Evolutionary conservation across 257 asterid species (phyloP), one percentile per base, ranked within the genome.

Genomic region (Salvia rosmarinus): DNA sequence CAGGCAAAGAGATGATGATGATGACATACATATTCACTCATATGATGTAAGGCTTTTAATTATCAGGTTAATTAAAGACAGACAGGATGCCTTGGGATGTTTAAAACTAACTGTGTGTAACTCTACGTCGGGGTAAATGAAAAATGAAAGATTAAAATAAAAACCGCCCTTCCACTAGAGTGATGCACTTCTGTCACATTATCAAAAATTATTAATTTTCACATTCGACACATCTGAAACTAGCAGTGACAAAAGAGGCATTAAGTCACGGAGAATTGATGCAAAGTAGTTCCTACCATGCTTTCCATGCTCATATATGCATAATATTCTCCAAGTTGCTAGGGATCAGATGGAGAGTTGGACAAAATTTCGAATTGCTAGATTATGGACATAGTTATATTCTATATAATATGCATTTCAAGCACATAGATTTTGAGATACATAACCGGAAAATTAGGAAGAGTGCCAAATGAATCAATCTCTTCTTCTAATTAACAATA

Each of bases 401-500:
- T 16, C 52, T 6, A 14, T 14, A 52, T 11, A 63, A 9, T 17
- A 12, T 42, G 49, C 11, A 55, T 28, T 28, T 57, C 63, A 40
- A 64, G 59, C 58, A 63, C 25, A 51, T 23, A 44, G 5, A 50
- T 37, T 37, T 5, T 40, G 14, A 43, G 13, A 56, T 23, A 57
- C 54, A 34, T 19, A 52, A 52, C 3, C 14, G 6, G 59, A 52
- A n/a, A 10, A 52, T 52, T 20, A 21, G 61, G 14, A 54, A 23
- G 49, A 60, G 49, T 35, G 67, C 49, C 30, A 16, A 35, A 60
- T 34, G 30, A 9, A 62, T 19, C 19, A 20, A 17, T 37, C 32
- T 61, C 50, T 61, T 49, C 42, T n/a, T 70, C 34, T 47, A 37
- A 58, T 19, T n/a, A 73, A 67, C 6, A 59, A 55, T 5, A 49